Base-by-base conservation (phyloP, 441 rosid species). In the Macaranga tanarius region DNA sequence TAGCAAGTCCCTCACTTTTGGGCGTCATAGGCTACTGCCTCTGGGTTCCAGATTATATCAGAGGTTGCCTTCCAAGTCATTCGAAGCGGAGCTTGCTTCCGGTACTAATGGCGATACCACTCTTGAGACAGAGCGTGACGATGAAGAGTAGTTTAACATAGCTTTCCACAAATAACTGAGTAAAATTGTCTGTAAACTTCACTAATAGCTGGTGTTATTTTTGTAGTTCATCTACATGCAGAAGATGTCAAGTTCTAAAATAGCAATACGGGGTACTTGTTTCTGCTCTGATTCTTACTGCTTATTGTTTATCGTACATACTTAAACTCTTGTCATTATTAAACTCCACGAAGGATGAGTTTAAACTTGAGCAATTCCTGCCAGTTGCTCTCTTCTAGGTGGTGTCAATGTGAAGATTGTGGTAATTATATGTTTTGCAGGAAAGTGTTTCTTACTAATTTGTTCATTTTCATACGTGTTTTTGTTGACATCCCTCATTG, bases 31-130 rank as follows among this genome's bases (percentile, higher is more conserved):
- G 84, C 81, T 92, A 62, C 91, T 90, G 52, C 98, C 95, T 28
- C 68, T 78, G 3, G 80, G 83, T 12, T 84, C 90, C 51, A 84
- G 86, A 80, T 79, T 79, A 71, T 92, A 90, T 15, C 86, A 85
- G 80, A 88, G 95, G 80, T 73, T 92, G 73, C 82, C 88, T 71
- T 85, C 91, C 34, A 82, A 82, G 79, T 67, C 82, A 23, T 12
- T 70, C 40, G 98, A 92, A 79, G 81, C 93, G 0, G 98, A 92
- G 79, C 92, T 92, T 63, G 85, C 86, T 75, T 77, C 86, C 1
- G 76, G 71, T 62, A 83, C 45, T 56, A 80, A 84, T 64, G 82
- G 81, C 48, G 79, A 75, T 63, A 71, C 48, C 67, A 55, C 11
- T 17, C 34, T 50, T 7, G 75, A 54, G 52, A 72, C 47, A 31